phyloP scores from a whole-genome alignment of 345 rosid species.

The Sisymbrium irio region DNA sequence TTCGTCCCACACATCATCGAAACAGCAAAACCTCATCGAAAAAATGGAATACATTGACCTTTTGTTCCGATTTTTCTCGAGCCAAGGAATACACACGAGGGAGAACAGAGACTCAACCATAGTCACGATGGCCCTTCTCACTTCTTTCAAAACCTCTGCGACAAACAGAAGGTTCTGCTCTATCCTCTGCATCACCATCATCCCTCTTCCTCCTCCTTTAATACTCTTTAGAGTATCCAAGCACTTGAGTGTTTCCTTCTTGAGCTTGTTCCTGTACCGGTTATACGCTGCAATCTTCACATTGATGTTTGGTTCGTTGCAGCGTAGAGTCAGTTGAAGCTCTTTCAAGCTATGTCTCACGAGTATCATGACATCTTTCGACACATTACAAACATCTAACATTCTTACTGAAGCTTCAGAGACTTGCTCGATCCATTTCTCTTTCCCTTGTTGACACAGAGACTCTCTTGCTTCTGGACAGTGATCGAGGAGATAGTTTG shows the following conservation, averaged over 20 bases:
- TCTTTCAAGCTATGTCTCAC: slow-evolving; percentile 54
- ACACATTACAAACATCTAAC: slow-evolving; percentile 59
- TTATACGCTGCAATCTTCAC: slow-evolving; percentile 49
- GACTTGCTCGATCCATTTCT: slow-evolving; percentile 56
- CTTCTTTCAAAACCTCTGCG: slow-evolving; percentile 54
- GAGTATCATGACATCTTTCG: slow-evolving; percentile 56
- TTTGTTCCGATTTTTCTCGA: slow-evolving; percentile 45
- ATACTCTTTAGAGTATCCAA: slow-evolving; percentile 47
- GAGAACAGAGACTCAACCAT: slow-evolving; percentile 59
- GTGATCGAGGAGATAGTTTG: slow-evolving; percentile 61
- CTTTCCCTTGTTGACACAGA: slow-evolving; percentile 39
- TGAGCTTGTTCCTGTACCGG: slow-evolving; percentile 50
- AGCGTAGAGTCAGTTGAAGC: slow-evolving; percentile 47
- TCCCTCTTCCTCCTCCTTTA: slow-evolving; percentile 28
- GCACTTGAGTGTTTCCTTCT: slow-evolving; percentile 63
- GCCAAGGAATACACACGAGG: slow-evolving; percentile 60
- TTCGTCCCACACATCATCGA: slow-evolving; percentile 44
- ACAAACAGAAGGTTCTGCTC: slow-evolving; percentile 45
- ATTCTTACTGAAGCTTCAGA: slow-evolving; percentile 61
- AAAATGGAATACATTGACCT: slow-evolving; percentile 36
- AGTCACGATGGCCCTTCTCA: slow-evolving; percentile 43
- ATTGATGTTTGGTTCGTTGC: slow-evolving; percentile 38
- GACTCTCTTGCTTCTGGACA: slow-evolving; percentile 52
- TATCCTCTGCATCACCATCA: neutral
- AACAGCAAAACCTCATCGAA: slow-evolving; percentile 28